These are phyloP conservation scores for Kodamaea leandrae DNA, from an alignment of 805 yeast species.

Conservation along the genomic window DNA sequence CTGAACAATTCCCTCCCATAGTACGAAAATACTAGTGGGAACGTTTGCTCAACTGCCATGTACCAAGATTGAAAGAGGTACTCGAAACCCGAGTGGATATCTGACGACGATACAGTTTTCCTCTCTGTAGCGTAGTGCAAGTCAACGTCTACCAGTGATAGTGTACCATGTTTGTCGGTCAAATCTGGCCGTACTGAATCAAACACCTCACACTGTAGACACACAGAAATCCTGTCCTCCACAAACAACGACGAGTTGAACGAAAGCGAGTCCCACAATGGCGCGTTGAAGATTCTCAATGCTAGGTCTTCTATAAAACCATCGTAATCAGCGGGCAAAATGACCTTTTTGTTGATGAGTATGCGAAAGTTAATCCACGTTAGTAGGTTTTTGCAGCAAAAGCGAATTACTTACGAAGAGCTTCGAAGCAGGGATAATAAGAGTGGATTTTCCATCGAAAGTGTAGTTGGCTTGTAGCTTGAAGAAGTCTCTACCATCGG, in stretches of 20 bases:
- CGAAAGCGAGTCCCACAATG: slow-evolving; percentile 9
- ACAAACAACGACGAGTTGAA: slow-evolving; percentile 5
- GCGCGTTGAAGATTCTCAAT: not conserved
- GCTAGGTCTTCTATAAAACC: slow-evolving; percentile 15
- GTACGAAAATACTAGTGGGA: slow-evolving; percentile 24
- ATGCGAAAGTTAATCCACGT: slow-evolving; percentile 11
- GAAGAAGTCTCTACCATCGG: no score
- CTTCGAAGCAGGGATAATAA: slow-evolving; percentile 11
- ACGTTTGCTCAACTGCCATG: slow-evolving; percentile 21
- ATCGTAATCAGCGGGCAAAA: slow-evolving; percentile 10
- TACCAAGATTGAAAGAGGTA: slow-evolving; percentile 20
- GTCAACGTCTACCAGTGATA: not conserved
- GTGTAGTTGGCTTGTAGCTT: no score
- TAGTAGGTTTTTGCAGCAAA: slow-evolving; percentile 6
- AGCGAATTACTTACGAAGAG: slow-evolving; percentile 9
- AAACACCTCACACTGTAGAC: slow-evolving; percentile 12
- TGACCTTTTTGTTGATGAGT: slow-evolving; percentile 12
- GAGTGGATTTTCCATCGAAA: not conserved
- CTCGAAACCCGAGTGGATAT: slow-evolving; percentile 12
- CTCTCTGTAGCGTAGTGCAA: slow-evolving; percentile 3
- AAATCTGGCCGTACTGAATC: slow-evolving; percentile 6
- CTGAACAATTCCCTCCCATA: slow-evolving; percentile 21
- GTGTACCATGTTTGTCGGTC: not conserved
- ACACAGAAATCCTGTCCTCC: not conserved
- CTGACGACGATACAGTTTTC: not conserved